Base-by-base conservation (phyloP, 345 rosid genomes). In the Excoecaria cochinchinensis region DNA sequence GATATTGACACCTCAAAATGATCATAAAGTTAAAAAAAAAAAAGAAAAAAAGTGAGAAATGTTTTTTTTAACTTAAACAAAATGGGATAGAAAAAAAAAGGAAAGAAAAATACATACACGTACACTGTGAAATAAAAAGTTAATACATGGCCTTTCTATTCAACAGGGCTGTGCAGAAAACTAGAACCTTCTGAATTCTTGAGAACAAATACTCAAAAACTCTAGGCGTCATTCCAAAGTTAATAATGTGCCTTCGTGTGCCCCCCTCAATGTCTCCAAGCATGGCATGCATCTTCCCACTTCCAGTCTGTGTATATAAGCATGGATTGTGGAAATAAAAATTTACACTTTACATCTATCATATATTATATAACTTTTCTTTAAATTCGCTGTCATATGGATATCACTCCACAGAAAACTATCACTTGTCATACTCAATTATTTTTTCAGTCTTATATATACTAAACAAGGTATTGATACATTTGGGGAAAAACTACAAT, bases 231-330 rank as follows among this genome's bases (percentile, higher is more conserved):
- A 96, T 96, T 71, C 99, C 99, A 62, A 94, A 89, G 72, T 90
- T 90, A 71, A 90, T 97, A 83, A 95, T 93, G 64, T 93, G 99
- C 59, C 99, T 89, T 72, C 97, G 87, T 63, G 92, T 90, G 68
- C 99, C 98, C 77, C 87, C 95, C 82, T 96, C 99, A 24, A 96
- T 92, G 81, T 96, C 99, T 79, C 99, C 99, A 58, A 96, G 98
- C 99, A 96, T 96, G 4, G 99, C 93, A 82, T 96, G 97, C 59
- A 98, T 96, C 82, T 96, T 96, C 52, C 99, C 99, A 87, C 99
- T 96, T 75, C 98, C 99, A 50, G 99, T 96, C 99, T 96, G 76
- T 70, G 83, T 59, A 19, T 50, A 10, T 42, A 21, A 16, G 36
- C 25, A 59, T 39, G 56, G 10, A 56, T 14, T 22, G 47, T 24